Evolutionary conservation across 2,329 filamentous ascomycete species (phyloP).

Genomic region (Botryotinia calthae): DNA sequence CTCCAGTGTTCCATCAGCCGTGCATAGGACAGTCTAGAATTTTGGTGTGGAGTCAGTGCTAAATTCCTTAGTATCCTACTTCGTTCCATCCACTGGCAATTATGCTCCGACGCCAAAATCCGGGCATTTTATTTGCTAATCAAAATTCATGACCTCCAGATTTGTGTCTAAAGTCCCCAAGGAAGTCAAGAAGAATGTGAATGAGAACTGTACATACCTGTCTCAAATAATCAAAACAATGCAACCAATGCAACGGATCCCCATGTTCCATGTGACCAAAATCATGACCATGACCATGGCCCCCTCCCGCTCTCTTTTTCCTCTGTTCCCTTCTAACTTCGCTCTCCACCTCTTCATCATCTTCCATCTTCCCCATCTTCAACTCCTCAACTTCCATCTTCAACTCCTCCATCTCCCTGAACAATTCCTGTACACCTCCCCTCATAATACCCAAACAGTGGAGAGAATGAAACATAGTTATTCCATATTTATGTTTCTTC

Average conservation of each 20-base stretch:
- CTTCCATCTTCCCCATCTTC: not conserved
- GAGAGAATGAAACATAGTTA: constrained; percentile 17
- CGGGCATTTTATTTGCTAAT: too few relatives aligned
- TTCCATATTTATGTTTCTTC: constrained; percentile 1
- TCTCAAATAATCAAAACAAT: constrained; percentile 23
- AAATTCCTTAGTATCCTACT: not conserved
- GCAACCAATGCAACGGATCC: constrained; percentile 19
- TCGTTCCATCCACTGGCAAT: too few relatives aligned
- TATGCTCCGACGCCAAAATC: not conserved
- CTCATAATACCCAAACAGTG: constrained; percentile 20
- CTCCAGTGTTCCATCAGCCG: constrained; percentile 17
- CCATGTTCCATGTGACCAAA: constrained; percentile 12
- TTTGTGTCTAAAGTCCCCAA: not conserved
- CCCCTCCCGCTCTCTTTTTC: not conserved
- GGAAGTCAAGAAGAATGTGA: not conserved
- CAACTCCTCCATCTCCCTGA: constrained; percentile 12
- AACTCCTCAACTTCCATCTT: not conserved
- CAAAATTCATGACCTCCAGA: not conserved
- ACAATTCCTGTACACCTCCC: constrained; percentile 8
- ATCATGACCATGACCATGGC: constrained; percentile 2
- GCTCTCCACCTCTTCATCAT: not conserved
- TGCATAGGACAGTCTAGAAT: constrained; percentile 9
- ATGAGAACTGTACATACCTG: constrained; percentile 12
- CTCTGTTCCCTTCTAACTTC: too few relatives aligned
- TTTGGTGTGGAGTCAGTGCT: not conserved